These are phyloP conservation scores for Mycena kentingensis DNA, from an alignment of 768 basidiomycete species.

Conservation along the genomic window DNA sequence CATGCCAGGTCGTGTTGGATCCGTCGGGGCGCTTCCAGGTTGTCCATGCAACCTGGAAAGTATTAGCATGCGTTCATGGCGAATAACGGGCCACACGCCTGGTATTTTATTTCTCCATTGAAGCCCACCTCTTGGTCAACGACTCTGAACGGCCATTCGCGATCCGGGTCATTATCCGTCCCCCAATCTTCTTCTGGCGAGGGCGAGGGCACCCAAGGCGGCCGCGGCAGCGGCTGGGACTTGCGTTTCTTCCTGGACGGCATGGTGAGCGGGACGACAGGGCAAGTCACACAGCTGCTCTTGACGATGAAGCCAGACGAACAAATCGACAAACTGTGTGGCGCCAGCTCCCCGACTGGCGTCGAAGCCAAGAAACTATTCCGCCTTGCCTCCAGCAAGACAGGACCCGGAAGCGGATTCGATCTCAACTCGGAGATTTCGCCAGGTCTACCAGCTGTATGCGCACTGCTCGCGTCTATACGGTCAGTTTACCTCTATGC, in stretches of 20 bases:
- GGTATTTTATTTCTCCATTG: constrained; percentile 7
- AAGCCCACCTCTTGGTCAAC: constrained; percentile 11
- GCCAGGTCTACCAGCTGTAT: constrained; percentile 13
- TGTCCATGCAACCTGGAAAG: constrained; percentile 6
- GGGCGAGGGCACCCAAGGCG: constrained; percentile 3
- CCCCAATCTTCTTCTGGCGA: constrained; percentile 11
- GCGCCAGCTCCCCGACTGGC: constrained; percentile 6
- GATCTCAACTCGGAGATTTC: constrained; percentile 12
- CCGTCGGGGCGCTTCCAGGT: constrained; percentile 15
- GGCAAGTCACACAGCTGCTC: background rate
- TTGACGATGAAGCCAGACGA: constrained; percentile 7
- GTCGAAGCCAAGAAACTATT: constrained; percentile 8
- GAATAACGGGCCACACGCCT: background rate
- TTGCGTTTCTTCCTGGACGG: background rate
- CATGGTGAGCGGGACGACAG: constrained; percentile 1
- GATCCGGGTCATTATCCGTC: background rate
- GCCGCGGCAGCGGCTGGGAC: background rate
- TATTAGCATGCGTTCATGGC: background rate
- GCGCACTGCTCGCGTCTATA: constrained; percentile 18
- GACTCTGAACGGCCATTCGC: constrained; percentile 1
- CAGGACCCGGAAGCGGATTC: constrained; percentile 17
- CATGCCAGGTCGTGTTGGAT: constrained; percentile 17
- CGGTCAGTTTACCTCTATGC: constrained; percentile 2
- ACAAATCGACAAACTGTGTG: constrained; percentile 4
- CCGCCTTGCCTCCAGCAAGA: constrained; percentile 4